Percentiles rank a stretch among this genome's conserved stretches.
Evolutionary conservation across 805 yeast species (phyloP).

Genomic region (Monosporozyma unispora): DNA sequence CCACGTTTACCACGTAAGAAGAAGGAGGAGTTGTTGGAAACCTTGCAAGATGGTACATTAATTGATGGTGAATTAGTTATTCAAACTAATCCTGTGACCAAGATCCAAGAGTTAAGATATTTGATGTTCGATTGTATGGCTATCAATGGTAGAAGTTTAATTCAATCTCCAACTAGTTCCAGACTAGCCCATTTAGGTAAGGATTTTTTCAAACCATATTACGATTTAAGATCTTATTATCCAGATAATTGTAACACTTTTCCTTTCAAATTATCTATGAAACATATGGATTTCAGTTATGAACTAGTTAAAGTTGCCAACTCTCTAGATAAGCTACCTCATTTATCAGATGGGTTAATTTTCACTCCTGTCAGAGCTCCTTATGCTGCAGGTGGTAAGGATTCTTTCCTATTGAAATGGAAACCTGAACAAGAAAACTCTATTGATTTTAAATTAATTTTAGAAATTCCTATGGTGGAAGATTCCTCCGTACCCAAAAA

Average conservation of each 20-base stretch:
- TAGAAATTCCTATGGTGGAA: slow-evolving; percentile 30
- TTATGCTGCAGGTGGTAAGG: slow-evolving; percentile 75
- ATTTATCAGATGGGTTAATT: slow-evolving; percentile 87
- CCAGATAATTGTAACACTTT: slow-evolving; percentile 69
- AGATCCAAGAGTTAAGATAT: slow-evolving; percentile 60
- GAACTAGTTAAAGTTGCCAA: slow-evolving; percentile 67
- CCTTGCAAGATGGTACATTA: slow-evolving; percentile 77
- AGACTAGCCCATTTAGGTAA: slow-evolving; percentile 82
- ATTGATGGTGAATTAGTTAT: slow-evolving; percentile 91
- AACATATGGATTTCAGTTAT: slow-evolving; percentile 79
- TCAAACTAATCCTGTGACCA: slow-evolving; percentile 47
- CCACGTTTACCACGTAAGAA: slow-evolving; percentile 41
- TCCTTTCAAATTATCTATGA: slow-evolving; percentile 81
- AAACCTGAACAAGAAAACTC: slow-evolving; percentile 95
- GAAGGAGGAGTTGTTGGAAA: slow-evolving; percentile 28
- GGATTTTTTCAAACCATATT: slow-evolving; percentile 75
- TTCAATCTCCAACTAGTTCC: slow-evolving; percentile 63
- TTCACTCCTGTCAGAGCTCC: slow-evolving; percentile 88
- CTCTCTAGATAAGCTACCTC: slow-evolving; percentile 64
- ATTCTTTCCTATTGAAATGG: slow-evolving; percentile 82
- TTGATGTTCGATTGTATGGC: slow-evolving; percentile 88
- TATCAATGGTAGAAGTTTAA: slow-evolving; percentile 63
- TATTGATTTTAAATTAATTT: slow-evolving; percentile 70
- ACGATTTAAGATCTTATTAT: slow-evolving; percentile 51
- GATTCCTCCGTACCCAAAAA: slow-evolving; percentile 35